Percentiles rank a stretch among this genome's conserved stretches.
Evolutionary conservation across 306 rosid species (phyloP).

Genomic region (Sicyos edulis): DNA sequence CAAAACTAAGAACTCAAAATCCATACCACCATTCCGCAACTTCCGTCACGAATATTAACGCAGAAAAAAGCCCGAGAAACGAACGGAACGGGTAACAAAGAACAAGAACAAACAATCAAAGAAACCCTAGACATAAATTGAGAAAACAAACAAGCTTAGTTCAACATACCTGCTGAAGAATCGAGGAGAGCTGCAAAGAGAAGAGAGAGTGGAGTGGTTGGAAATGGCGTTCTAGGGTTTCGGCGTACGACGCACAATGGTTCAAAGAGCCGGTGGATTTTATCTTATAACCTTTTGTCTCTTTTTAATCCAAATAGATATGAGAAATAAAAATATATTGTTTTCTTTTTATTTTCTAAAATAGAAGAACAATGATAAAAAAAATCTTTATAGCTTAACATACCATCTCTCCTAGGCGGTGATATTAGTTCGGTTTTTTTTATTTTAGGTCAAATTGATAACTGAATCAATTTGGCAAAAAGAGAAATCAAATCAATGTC

Average conservation of each 20-base stretch:
- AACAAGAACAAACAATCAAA: neutral
- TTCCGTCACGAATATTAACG: neutral
- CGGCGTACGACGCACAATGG: conserved; percentile 3
- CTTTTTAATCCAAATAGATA: neutral
- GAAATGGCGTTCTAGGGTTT: conserved; percentile 35
- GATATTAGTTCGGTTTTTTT: no score
- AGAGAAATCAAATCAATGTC: no score
- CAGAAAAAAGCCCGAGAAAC: no score
- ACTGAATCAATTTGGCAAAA: no score
- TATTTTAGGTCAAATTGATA: no score
- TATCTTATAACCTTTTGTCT: neutral
- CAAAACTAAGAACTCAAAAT: neutral
- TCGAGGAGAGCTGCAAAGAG: neutral
- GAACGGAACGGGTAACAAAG: neutral
- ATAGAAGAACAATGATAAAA: neutral
- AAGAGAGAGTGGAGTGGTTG: neutral
- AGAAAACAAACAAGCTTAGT: neutral
- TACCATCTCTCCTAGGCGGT: no score
- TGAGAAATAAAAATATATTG: neutral
- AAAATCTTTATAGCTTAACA: neutral
- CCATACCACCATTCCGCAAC: neutral
- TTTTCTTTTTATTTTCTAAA: neutral
- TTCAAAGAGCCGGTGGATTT: neutral
- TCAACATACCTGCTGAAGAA: conserved; percentile 29
- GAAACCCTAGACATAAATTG: neutral